phyloP scores from a whole-genome alignment of 495 filamentous ascomycete genomes.

The Lophiostoma macrostomum region DNA sequence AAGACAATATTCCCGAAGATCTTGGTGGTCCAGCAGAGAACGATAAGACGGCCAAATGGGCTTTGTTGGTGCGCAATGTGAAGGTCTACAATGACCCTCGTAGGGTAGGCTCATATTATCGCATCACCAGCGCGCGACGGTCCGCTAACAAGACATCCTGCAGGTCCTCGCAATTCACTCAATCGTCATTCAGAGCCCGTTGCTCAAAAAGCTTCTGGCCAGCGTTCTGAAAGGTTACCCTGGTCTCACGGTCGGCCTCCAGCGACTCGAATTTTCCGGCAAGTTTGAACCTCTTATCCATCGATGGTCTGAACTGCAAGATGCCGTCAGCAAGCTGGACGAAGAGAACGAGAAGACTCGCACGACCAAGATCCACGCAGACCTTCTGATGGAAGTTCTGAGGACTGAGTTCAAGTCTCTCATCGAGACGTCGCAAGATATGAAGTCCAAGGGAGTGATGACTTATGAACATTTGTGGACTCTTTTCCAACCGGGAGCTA shows the following conservation, averaged over 20 bases:
- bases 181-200: conserved; percentile 64
- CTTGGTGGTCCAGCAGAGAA: conserved; percentile 51
- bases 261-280: conserved; percentile 56
- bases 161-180: conserved; percentile 58
- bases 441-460: conserved; percentile 57
- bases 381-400: conserved; percentile 55
- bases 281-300: conserved; percentile 66
- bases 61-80: conserved; percentile 52
- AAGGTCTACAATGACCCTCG: conserved; percentile 56
- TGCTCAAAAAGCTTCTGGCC: conserved; percentile 56
- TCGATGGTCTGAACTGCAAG: conserved; percentile 57
- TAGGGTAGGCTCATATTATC: too few relatives aligned
- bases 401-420: conserved; percentile 57
- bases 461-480: conserved; percentile 58
- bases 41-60: conserved; percentile 51
- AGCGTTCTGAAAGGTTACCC: conserved; percentile 60
- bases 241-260: conserved; percentile 58
- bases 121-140: too few relatives aligned
- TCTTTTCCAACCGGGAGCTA: conserved; percentile 50
- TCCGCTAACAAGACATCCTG: too few relatives aligned
- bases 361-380: conserved; percentile 54
- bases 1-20: conserved; percentile 45
- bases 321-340: conserved; percentile 37
- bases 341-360: conserved; percentile 45
- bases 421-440: conserved; percentile 56